A percentile compares a stretch with the other conserved stretches of the same genome.
These are phyloP conservation scores for Irpex sp. DNA, from an alignment of 1,284 basidiomycete genomes.

Conservation along the genomic window DNA sequence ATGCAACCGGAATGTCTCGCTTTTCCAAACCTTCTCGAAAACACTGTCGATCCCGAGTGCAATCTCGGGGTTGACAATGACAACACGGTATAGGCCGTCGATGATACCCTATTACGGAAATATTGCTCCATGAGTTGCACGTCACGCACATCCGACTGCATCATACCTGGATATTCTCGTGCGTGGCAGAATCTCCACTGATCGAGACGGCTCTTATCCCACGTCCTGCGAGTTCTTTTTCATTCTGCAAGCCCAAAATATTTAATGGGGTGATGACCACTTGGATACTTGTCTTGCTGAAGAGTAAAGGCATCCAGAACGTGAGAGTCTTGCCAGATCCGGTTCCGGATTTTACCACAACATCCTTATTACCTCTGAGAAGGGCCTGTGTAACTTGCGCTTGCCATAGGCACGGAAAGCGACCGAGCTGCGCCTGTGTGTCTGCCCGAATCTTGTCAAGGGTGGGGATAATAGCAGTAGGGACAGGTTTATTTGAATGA, in stretches of 20 bases:
- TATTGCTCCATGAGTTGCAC: slow-evolving; percentile 9
- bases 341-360: slow-evolving; percentile 21
- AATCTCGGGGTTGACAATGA: slow-evolving; percentile 31
- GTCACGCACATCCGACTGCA: neutral
- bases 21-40: slow-evolving; percentile 24
- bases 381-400: slow-evolving; percentile 11
- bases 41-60: slow-evolving; percentile 19
- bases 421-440: neutral
- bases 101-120: slow-evolving; percentile 28
- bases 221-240: slow-evolving; percentile 10
- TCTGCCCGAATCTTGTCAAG: neutral
- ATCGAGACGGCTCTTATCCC: slow-evolving; percentile 21
- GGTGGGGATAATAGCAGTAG: neutral
- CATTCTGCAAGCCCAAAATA: slow-evolving; percentile 24
- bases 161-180: neutral
- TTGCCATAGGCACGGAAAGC: slow-evolving; percentile 19
- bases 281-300: slow-evolving; percentile 20
- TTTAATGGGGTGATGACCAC: slow-evolving; percentile 27
- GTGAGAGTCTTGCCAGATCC: slow-evolving; percentile 28
- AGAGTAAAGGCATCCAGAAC: slow-evolving; percentile 29
- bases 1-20: slow-evolving; percentile 17
- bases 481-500: neutral
- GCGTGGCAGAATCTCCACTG: slow-evolving; percentile 16
- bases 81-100: slow-evolving; percentile 23
- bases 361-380: slow-evolving; percentile 16